Percentiles rank a stretch among this genome's conserved stretches.
Conservation (phyloP, 2,329 filamentous ascomycete species). For the Paecilomyces niveus region DNA sequence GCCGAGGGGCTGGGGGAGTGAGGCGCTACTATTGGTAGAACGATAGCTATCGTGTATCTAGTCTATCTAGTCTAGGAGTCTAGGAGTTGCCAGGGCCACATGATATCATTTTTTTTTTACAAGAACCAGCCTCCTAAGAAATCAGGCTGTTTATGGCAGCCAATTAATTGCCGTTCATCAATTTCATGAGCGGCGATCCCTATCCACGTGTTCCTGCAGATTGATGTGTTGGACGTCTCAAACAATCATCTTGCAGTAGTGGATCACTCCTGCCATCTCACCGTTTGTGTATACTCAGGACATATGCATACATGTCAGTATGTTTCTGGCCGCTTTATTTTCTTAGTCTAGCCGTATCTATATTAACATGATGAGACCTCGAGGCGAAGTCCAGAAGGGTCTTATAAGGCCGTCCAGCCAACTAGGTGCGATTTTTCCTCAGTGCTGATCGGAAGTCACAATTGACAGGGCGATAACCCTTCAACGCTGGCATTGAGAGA, state of each 20-base stretch:
- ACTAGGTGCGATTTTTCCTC: background rate
- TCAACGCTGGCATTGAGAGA: background rate
- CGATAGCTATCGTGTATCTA: background rate
- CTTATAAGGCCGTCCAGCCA: background rate
- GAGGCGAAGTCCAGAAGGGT: background rate
- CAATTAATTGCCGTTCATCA: background rate
- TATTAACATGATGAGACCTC: background rate
- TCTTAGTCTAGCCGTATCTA: background rate
- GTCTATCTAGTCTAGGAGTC: background rate
- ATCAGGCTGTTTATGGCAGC: background rate
- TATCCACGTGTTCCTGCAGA: background rate
- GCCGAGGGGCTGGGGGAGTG: background rate
- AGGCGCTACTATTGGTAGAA: background rate
- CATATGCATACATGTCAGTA: background rate
- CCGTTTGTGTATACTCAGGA: background rate
- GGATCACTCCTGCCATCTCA: background rate
- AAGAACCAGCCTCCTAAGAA: background rate
- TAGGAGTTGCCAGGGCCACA: background rate
- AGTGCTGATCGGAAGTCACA: background rate
- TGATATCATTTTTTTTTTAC: background rate
- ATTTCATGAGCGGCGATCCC: background rate
- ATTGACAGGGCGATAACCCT: background rate
- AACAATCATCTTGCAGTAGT: too few relatives aligned
- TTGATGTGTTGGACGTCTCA: background rate
- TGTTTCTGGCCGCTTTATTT: background rate